Percentiles rank a stretch among this genome's conserved stretches.
Conservation (phyloP, 164 flowering plant species). For the Buxus sempervirens region DNA sequence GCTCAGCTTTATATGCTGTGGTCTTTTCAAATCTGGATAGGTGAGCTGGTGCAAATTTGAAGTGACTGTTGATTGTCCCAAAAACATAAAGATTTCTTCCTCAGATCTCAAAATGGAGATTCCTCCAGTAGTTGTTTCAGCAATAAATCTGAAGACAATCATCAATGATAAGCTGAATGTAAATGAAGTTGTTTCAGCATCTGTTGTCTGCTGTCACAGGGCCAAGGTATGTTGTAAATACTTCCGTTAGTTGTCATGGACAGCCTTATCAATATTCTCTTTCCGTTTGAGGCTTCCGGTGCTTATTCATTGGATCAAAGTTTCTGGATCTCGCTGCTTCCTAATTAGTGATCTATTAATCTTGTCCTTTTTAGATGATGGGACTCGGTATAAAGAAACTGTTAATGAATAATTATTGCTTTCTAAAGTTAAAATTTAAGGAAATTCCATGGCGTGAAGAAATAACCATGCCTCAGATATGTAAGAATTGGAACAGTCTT, state of each 20-base stretch:
- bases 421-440: background rate
- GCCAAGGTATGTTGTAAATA: constrained; percentile 63
- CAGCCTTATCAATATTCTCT: background rate
- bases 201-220: constrained; percentile 74
- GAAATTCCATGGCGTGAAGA: background rate
- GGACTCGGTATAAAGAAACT: background rate
- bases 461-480: background rate
- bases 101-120: constrained; percentile 45
- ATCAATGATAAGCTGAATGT: constrained; percentile 68
- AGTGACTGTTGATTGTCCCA: constrained; percentile 71
- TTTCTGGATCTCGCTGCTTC: background rate
- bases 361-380: background rate
- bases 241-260: background rate
- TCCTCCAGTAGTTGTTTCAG: constrained; percentile 85
- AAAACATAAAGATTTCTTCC: constrained; percentile 51
- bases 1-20: background rate
- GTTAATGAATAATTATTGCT: background rate
- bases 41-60: constrained; percentile 99
- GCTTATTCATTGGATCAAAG: background rate
- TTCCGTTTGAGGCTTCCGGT: background rate
- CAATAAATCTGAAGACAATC: constrained; percentile 83
- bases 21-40: constrained; percentile 35
- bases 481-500: background rate
- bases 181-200: constrained; percentile 90
- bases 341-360: background rate